phyloP scores from a whole-genome alignment of 306 rosid species.

The Cucumis cinereus region DNA sequence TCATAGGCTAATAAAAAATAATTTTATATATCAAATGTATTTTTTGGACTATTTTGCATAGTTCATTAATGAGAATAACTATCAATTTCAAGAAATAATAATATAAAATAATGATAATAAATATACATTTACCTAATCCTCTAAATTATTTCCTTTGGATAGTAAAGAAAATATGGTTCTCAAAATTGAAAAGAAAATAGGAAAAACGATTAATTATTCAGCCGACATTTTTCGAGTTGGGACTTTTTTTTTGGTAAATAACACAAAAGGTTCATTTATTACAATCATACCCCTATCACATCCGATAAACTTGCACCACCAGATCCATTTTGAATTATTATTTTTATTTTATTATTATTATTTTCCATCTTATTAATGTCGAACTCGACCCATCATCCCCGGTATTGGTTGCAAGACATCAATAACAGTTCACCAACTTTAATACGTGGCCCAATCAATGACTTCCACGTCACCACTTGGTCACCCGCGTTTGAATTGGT shows the following conservation, averaged over 20 bases:
- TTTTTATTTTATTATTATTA: neutral
- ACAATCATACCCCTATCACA: conserved; percentile 3
- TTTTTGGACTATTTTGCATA: neutral
- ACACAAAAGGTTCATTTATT: neutral
- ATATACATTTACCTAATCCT: neutral
- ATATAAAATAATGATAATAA: too few species aligned
- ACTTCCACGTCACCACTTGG: neutral
- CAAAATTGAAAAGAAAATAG: neutral
- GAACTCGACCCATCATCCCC: neutral
- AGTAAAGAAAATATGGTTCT: neutral
- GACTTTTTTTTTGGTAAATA: neutral
- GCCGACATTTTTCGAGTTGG: conserved; percentile 1
- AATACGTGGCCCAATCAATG: neutral
- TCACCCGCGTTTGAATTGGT: neutral
- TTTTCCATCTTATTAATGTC: neutral
- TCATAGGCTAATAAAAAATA: too few species aligned
- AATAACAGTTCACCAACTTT: neutral
- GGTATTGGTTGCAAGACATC: neutral
- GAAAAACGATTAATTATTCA: neutral
- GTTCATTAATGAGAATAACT: neutral
- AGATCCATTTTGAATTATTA: neutral
- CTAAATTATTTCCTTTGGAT: neutral
- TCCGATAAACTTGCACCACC: neutral
- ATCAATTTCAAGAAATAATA: neutral
- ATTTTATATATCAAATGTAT: neutral